Percentiles rank a stretch among this genome's conserved stretches.
phyloP scores from a whole-genome alignment of 441 rosid genomes.

The Dalechampia spathulata region DNA sequence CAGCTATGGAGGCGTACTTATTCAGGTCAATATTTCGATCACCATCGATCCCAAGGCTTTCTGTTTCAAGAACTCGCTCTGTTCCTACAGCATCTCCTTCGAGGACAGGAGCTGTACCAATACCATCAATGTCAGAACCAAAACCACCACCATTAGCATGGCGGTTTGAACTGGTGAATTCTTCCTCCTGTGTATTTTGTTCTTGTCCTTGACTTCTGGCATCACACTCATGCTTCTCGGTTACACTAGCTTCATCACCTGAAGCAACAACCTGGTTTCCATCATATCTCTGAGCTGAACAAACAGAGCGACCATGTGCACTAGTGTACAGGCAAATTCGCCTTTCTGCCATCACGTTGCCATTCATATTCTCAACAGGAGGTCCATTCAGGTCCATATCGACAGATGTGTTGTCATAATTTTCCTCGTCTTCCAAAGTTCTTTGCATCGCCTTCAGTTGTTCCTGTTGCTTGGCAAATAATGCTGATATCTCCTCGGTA shows the following conservation, averaged over 20 bases:
- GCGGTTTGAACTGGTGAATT: constrained; percentile 44
- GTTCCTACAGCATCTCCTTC: constrained; percentile 67
- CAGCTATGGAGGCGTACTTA: constrained; percentile 34
- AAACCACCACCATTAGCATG: constrained; percentile 59
- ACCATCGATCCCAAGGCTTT: constrained; percentile 47
- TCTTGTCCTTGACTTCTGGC: constrained; percentile 57
- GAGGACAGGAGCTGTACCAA: constrained; percentile 44
- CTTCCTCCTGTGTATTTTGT: constrained; percentile 74
- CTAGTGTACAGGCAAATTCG: constrained; percentile 17
- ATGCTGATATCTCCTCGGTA: constrained; percentile 70
- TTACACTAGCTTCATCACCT: constrained; percentile 64
- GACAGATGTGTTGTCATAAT: constrained; percentile 62
- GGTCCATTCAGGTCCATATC: constrained; percentile 56
- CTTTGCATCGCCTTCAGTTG: constrained; percentile 89
- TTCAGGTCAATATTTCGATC: constrained; percentile 35
- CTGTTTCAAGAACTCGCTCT: constrained; percentile 74
- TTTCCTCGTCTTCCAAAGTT: constrained; percentile 93
- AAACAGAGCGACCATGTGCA: constrained; percentile 38
- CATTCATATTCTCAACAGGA: constrained; percentile 19
- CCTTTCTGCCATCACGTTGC: constrained; percentile 24
- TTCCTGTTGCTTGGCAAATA: constrained; percentile 92
- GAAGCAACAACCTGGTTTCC: constrained; percentile 37
- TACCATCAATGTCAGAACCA: constrained; percentile 76
- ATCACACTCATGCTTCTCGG: constrained; percentile 88
- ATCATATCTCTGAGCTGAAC: constrained; percentile 42